phyloP scores from a whole-genome alignment of 306 rosid genomes.

The Parietaria judaica region DNA sequence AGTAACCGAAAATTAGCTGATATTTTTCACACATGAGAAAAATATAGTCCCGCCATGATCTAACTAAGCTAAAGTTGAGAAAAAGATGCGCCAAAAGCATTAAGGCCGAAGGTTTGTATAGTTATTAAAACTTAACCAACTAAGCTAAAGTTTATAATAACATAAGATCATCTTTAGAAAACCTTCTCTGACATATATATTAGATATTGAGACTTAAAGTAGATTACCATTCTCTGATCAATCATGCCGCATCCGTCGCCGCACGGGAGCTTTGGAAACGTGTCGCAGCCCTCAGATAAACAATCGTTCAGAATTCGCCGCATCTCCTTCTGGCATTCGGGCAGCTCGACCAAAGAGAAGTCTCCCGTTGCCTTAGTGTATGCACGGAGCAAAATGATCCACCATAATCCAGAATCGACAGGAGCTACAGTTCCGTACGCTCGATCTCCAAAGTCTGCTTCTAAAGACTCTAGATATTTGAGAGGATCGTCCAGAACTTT shows the following conservation, averaged over 20 bases:
- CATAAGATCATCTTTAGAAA: neutral
- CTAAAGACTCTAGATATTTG: slow-evolving; percentile 54
- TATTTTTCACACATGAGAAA: too few relatives aligned
- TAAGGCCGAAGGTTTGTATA: too few relatives aligned
- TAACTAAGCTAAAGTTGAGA: too few relatives aligned
- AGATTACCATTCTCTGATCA: slow-evolving; percentile 92
- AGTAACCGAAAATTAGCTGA: too few relatives aligned
- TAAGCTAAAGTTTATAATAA: neutral
- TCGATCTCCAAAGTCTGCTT: slow-evolving; percentile 92
- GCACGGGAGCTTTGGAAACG: slow-evolving; percentile 91
- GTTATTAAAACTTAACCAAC: neutral
- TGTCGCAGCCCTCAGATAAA: slow-evolving; percentile 85
- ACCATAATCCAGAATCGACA: slow-evolving; percentile 97
- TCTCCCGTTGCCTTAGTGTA: slow-evolving; percentile 90
- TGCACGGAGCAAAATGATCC: slow-evolving; percentile 90
- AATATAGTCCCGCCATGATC: too few relatives aligned
- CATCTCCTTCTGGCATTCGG: slow-evolving; percentile 97
- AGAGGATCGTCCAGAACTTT: slow-evolving; percentile 77
- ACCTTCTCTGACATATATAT: slow-evolving; percentile 7
- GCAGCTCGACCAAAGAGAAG: slow-evolving; percentile 65
- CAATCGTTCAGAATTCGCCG: slow-evolving; percentile 75
- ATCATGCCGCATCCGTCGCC: slow-evolving; percentile 97
- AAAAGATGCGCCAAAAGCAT: too few relatives aligned
- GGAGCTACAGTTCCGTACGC: slow-evolving; percentile 99
- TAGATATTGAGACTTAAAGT: slow-evolving; percentile 5